These are phyloP conservation scores for Pterocarpus santalinus DNA, from an alignment of 306 rosid species.

Conservation along the genomic window DNA sequence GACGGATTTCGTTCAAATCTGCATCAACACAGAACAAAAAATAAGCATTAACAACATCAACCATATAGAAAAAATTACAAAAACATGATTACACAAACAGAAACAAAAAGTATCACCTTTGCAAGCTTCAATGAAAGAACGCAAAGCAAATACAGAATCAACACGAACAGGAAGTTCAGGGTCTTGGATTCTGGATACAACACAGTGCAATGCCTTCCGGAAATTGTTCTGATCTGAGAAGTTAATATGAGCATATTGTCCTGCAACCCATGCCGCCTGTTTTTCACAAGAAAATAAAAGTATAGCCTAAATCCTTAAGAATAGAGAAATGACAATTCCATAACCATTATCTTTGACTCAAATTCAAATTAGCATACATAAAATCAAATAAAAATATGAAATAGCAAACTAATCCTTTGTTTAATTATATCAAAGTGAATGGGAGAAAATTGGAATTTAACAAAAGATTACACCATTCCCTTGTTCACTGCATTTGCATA, in stretches of 20 bases:
- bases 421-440: neutral
- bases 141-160: constrained; percentile 96
- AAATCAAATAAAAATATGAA: constrained; percentile 14
- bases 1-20: constrained; percentile 97
- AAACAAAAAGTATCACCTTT: constrained; percentile 58
- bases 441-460: neutral
- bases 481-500: neutral
- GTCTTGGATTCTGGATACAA: constrained; percentile 90
- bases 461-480: neutral
- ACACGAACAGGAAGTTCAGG: constrained; percentile 97
- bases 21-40: constrained; percentile 44
- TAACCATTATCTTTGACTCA: neutral
- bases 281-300: constrained; percentile 26
- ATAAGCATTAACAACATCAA: constrained; percentile 9
- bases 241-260: constrained; percentile 92
- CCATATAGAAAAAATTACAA: neutral
- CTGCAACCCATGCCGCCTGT: constrained; percentile 99
- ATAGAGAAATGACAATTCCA: constrained; percentile 2
- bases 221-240: constrained; percentile 88
- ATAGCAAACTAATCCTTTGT: neutral
- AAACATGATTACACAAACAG: constrained; percentile 13
- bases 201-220: constrained; percentile 87
- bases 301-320: neutral
- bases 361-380: constrained; percentile 1
- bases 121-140: constrained; percentile 97